A percentile compares a stretch with the other conserved stretches of the same genome.
These are phyloP conservation scores for Pyrrhoderma noxium DNA, from an alignment of 1,284 basidiomycete species.

Conservation along the genomic window DNA sequence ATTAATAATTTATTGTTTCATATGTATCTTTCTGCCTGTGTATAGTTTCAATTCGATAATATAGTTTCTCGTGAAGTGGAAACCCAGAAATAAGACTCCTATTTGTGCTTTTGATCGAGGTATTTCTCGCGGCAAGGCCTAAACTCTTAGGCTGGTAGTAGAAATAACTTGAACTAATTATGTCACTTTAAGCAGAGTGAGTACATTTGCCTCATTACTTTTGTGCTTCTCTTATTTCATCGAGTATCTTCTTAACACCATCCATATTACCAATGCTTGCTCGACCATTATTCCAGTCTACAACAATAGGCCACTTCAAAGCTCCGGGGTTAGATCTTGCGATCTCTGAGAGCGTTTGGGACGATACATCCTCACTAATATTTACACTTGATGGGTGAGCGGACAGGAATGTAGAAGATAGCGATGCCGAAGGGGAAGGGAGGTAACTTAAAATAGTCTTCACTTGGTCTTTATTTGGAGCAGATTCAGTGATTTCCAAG, in stretches of 20 bases:
- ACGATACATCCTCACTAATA: conserved; percentile 28
- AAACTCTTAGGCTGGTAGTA: too few relatives aligned
- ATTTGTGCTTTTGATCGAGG: too few relatives aligned
- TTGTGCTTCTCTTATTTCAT: conserved; percentile 42
- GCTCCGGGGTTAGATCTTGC: conserved; percentile 47
- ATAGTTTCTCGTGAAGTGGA: too few relatives aligned
- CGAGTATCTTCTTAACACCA: conserved; percentile 56
- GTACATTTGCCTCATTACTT: background rate
- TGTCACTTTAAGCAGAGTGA: too few relatives aligned
- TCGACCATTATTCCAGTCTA: conserved; percentile 66
- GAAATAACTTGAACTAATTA: too few relatives aligned
- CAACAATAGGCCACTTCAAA: conserved; percentile 72
- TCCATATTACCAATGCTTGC: conserved; percentile 61
- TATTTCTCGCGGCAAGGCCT: too few relatives aligned
- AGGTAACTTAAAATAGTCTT: conserved; percentile 58
- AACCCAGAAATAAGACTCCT: too few relatives aligned
- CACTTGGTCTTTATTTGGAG: conserved; percentile 57
- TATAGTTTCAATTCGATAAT: too few relatives aligned
- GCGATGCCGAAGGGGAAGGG: conserved; percentile 24
- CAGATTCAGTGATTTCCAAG: conserved; percentile 60
- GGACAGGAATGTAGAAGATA: conserved; percentile 39
- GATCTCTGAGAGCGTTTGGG: conserved; percentile 40
- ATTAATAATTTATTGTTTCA: too few relatives aligned
- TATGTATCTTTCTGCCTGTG: too few relatives aligned
- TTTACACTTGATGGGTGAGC: conserved; percentile 46